Base-by-base conservation (phyloP, 1,139 yeast species). In the Zhuliangozyma parablackwelliae region DNA sequence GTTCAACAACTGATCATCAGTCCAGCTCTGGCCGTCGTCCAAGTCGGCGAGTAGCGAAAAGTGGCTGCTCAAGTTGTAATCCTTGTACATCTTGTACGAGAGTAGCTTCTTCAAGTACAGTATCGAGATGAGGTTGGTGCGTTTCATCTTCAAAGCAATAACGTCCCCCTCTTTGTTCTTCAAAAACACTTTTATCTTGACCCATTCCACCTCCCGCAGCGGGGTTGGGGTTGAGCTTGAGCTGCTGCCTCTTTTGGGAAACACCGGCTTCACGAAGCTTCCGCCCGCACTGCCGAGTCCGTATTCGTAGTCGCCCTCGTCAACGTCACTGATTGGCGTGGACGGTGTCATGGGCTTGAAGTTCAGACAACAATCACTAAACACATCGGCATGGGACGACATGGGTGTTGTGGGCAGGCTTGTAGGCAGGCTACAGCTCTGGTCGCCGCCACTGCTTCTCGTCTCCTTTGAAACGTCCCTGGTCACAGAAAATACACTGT, bases 11-110 rank as follows among this genome's bases (percentile, higher is more conserved):
- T 54, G 55, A 1, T 46, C 48, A 29, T 59, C 61, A 23, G 24
- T 23, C 24, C 24, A 23, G 24, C 10, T 23, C 9, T 7, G 9
- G 24, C 6, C 24, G 9, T 23, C 6, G 23, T 39, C 44, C 26
- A 48, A 33, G 12, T 30, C 24, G 26, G 51, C 48, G 27, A 45
- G 44, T 34, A 64, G 53, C 25, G 45, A 49, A 42, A 62, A 65
- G 42, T 64, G 70, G 39, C 53, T 49, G 21, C 52, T 54, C 39
- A 63, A 53, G 33, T 53, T 56, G 40, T 47, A 50, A 42, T 65
- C 69, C 40, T 59, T 61, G 44, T 63, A 64, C 31, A 65, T 59
- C 44, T 65, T 65, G 46, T 47, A 53, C 30, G 65, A 59, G 13
- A 65, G 41, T 33, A 60, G 42, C 42, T 55, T 57, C 43, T 65